Base-by-base conservation (phyloP, 495 filamentous ascomycete species). In the Aspergillus ostianus region DNA sequence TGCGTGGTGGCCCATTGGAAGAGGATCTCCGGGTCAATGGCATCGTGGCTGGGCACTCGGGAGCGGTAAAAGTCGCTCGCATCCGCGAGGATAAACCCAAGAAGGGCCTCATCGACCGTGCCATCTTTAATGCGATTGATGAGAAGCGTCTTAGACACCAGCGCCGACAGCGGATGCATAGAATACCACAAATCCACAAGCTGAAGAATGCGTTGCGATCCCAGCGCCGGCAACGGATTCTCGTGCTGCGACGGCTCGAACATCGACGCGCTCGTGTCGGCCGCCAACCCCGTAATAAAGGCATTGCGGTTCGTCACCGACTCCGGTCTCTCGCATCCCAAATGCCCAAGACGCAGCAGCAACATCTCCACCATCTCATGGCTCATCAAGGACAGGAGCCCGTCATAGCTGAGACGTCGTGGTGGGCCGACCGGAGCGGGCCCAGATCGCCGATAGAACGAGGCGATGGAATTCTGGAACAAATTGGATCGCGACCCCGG, bases 161-260 rank as follows among this genome's bases (percentile, higher is more conserved):
- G 23, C 0, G 46, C 9, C n/a, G 57, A 59, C 21, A 59, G 12
- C 21, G 57, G 57, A 50, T 59, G 57, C 26, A 23, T 15, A 2
- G 26, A 26, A n/a, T 55, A 59, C 57, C 57, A 59, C n/a, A 59
- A n/a, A 36, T 59, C 57, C 3, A 59, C 27, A 7, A 54, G 30
- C 46, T 59, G 51, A 10, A 49, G 5, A 45, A 59, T 54, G 7
- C 26, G 57, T 20, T 59, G 57, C 6, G 23, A 20, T 6, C 26
- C 29, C 7, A 36, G 23, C 19, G 36, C 23, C 3, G 36, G 19
- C 1, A 54, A 41, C 5, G 51, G 23, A 17, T 36, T 41, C 49
- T 29, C 44, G 44, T 54, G 26, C 8, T n/a, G 21, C 10, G 26
- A 20, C 4, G 23, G 10, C n/a, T 47, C 57, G 45, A 55, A 59